Percentiles rank a stretch among this genome's conserved stretches.
phyloP scores from a whole-genome alignment of 768 basidiomycete species.

The Leccinum longicurvipes region DNA sequence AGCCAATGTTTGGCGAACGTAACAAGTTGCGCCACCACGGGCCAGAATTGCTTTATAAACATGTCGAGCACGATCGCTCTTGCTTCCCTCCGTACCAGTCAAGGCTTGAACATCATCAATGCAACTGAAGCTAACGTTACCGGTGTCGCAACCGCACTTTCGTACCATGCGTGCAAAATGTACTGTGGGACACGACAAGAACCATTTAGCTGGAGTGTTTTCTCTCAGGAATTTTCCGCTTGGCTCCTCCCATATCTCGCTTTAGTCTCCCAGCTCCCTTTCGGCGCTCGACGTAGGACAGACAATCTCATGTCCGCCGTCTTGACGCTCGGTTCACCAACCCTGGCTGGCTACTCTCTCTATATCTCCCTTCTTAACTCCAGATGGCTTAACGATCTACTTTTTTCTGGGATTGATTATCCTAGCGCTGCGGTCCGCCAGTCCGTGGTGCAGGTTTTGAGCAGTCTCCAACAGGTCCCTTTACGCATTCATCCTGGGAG shows the following conservation, averaged over 20 bases:
- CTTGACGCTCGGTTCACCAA: constrained; percentile 43
- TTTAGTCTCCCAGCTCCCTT: constrained; percentile 48
- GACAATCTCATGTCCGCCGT: constrained; percentile 43
- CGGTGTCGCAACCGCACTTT: constrained; percentile 8
- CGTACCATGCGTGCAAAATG: neutral
- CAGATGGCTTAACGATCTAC: constrained; percentile 38
- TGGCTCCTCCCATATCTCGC: constrained; percentile 52
- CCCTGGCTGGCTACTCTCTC: constrained; percentile 45
- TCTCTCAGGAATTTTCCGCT: constrained; percentile 36
- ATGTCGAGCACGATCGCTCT: constrained; percentile 10
- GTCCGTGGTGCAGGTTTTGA: constrained; percentile 34
- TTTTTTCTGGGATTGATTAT: constrained; percentile 31
- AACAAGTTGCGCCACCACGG: neutral
- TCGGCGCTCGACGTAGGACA: constrained; percentile 37
- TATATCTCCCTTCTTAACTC: constrained; percentile 41
- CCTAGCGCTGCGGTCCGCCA: constrained; percentile 7
- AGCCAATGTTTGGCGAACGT: constrained; percentile 12
- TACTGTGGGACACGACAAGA: constrained; percentile 13
- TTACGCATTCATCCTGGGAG: constrained; percentile 29
- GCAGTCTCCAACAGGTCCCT: constrained; percentile 42
- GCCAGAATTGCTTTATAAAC: constrained; percentile 1
- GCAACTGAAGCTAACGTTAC: neutral
- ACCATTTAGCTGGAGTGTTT: constrained; percentile 21
- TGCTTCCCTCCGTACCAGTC: constrained; percentile 11
- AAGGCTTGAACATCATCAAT: neutral